Conservation (phyloP, 805 yeast species). For the Kockiozyma suomiensis region DNA sequence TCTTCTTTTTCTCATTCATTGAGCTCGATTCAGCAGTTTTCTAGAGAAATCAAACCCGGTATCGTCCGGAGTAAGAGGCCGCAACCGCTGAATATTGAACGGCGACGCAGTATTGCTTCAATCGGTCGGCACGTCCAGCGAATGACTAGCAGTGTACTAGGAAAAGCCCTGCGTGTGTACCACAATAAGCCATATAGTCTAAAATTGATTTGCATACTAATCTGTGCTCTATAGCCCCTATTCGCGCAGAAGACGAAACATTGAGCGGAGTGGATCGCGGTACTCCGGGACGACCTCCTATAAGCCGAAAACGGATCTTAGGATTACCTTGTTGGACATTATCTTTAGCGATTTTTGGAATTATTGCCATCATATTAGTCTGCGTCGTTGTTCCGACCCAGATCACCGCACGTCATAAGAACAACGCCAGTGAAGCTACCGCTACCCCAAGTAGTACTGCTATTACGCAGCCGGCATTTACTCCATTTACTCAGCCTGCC, state of each 20-base stretch:
- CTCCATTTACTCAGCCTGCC: background rate
- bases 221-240: conserved; percentile 3
- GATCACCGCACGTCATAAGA: conserved; percentile 5
- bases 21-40: background rate
- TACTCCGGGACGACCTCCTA: background rate
- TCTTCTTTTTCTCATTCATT: background rate
- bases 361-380: conserved; percentile 13
- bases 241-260: background rate
- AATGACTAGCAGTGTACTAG: conserved; percentile 5
- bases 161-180: conserved; percentile 7
- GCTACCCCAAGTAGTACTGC: background rate
- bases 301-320: conserved; percentile 11
- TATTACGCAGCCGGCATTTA: background rate
- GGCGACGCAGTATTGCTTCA: background rate
- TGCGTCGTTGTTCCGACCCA: conserved; percentile 29
- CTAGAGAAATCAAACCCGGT: conserved; percentile 6
- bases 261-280: background rate
- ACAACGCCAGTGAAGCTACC: background rate
- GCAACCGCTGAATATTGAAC: conserved; percentile 20
- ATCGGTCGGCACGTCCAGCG: conserved; percentile 9
- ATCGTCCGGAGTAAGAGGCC: conserved; percentile 23
- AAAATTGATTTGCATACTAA: background rate
- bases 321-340: conserved; percentile 27
- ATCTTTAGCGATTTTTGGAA: background rate
- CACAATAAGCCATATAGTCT: too few relatives aligned